Evolutionary conservation across 2,329 filamentous ascomycete genomes (phyloP).

Genomic region (Aspergillus spinulosporus): DNA sequence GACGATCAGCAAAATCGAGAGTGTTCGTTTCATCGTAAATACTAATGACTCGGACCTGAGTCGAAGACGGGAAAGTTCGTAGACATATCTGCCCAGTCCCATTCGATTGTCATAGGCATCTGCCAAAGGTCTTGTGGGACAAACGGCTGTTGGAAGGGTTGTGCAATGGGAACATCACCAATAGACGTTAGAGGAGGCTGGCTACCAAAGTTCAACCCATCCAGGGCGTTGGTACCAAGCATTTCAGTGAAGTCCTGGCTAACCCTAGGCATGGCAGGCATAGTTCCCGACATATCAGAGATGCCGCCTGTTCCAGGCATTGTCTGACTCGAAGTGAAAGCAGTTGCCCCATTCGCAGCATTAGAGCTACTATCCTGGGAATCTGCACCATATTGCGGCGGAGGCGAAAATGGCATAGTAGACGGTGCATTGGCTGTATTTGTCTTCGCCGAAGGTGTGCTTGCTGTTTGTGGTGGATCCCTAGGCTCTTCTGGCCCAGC

Average conservation of each 20-base stretch:
- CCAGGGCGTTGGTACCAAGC: constrained; percentile 38
- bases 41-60: constrained; percentile 28
- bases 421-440: constrained; percentile 26
- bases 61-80: constrained; percentile 40
- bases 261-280: constrained; percentile 32
- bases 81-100: constrained; percentile 67
- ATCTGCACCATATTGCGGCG: constrained; percentile 28
- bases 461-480: constrained; percentile 23
- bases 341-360: constrained; percentile 20
- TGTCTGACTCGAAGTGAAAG: constrained; percentile 28
- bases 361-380: constrained; percentile 19
- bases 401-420: constrained; percentile 26
- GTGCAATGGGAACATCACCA: constrained; percentile 37
- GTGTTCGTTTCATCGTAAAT: constrained; percentile 24
- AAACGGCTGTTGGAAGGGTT: constrained; percentile 75
- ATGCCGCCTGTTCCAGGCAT: constrained; percentile 27
- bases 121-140: constrained; percentile 93
- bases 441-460: constrained; percentile 27
- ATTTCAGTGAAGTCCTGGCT: constrained; percentile 41
- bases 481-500: constrained; percentile 55
- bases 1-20: no score
- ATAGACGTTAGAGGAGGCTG: constrained; percentile 32
- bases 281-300: constrained; percentile 27
- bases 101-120: constrained; percentile 93
- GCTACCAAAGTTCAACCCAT: constrained; percentile 35